A percentile compares a stretch with the other conserved stretches of the same genome.
Evolutionary conservation across 495 filamentous ascomycete genomes (phyloP).

Genomic region (Hypoxylon intermedium): DNA sequence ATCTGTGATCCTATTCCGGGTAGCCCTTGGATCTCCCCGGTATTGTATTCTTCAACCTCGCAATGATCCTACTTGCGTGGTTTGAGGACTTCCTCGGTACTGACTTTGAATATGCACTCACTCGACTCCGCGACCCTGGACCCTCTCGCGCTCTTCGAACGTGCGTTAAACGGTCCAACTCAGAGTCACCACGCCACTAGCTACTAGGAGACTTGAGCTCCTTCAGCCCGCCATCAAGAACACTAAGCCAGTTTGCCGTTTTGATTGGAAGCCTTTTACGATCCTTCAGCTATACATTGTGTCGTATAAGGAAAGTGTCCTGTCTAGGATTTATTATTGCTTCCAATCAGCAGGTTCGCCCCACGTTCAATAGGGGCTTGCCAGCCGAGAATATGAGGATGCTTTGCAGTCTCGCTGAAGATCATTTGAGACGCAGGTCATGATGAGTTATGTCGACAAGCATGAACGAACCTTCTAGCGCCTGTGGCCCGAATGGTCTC

Average conservation of each 20-base stretch:
- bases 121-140: conserved; percentile 6
- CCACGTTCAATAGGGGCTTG: conserved; percentile 18
- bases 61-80: conserved; percentile 8
- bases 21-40: conserved; percentile 9
- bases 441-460: conserved; percentile 5
- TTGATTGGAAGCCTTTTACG: conserved; percentile 30
- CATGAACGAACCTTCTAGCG: neutral
- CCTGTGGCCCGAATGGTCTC: neutral
- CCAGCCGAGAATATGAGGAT: conserved; percentile 3
- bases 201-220: conserved; percentile 26
- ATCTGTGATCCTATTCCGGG: conserved; percentile 1
- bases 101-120: conserved; percentile 2
- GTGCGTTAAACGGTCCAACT: conserved; percentile 20
- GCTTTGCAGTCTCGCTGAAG: conserved; percentile 5
- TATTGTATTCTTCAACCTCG: conserved; percentile 6
- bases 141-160: conserved; percentile 20
- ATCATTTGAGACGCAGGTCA: conserved; percentile 11
- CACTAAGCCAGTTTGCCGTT: conserved; percentile 17
- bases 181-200: conserved; percentile 24
- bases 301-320: conserved; percentile 20
- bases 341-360: conserved; percentile 20
- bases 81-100: conserved; percentile 18
- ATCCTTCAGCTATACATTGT: conserved; percentile 34
- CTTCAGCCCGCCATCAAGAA: conserved; percentile 30
- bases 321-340: conserved; percentile 16